Evolutionary conservation across 805 yeast genomes (phyloP).

Genomic region (Dipodascus geniculatus): DNA sequence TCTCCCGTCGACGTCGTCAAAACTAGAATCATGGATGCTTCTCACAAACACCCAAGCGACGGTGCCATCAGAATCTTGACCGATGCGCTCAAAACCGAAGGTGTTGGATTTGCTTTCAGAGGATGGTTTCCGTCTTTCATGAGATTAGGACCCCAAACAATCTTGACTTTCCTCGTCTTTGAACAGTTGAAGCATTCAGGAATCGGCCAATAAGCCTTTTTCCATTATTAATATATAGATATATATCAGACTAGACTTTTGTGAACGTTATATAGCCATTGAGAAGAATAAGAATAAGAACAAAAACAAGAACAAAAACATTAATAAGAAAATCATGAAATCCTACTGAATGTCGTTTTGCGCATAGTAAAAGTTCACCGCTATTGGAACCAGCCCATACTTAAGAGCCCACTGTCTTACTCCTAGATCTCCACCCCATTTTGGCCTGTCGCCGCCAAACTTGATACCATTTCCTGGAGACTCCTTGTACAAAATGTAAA

Average conservation of each 20-base stretch:
- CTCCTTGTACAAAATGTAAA: slow-evolving; percentile 63
- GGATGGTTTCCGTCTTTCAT: slow-evolving; percentile 88
- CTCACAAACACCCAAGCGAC: slow-evolving; percentile 20
- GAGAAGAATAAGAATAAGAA: not conserved
- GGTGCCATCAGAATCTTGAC: slow-evolving; percentile 40
- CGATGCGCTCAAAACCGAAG: slow-evolving; percentile 54
- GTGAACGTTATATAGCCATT: not conserved
- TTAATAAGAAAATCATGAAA: not conserved
- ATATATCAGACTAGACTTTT: not conserved
- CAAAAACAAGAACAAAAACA: not conserved
- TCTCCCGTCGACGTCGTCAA: slow-evolving; percentile 89
- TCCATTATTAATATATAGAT: not conserved
- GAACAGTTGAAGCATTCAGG: slow-evolving; percentile 28
- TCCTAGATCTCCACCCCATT: slow-evolving; percentile 81
- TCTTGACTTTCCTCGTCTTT: slow-evolving; percentile 29
- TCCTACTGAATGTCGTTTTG: not conserved
- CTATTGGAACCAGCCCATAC: slow-evolving; percentile 49
- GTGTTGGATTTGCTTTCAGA: slow-evolving; percentile 69
- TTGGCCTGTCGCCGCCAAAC: slow-evolving; percentile 38
- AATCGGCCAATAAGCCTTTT: slow-evolving; percentile 10
- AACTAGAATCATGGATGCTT: slow-evolving; percentile 71
- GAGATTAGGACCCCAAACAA: slow-evolving; percentile 62
- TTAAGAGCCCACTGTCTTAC: slow-evolving; percentile 61
- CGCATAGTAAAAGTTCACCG: slow-evolving; percentile 74
- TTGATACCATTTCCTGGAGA: slow-evolving; percentile 26